phyloP scores from a whole-genome alignment of 495 filamentous ascomycete genomes.

The Penicillium arizonense region DNA sequence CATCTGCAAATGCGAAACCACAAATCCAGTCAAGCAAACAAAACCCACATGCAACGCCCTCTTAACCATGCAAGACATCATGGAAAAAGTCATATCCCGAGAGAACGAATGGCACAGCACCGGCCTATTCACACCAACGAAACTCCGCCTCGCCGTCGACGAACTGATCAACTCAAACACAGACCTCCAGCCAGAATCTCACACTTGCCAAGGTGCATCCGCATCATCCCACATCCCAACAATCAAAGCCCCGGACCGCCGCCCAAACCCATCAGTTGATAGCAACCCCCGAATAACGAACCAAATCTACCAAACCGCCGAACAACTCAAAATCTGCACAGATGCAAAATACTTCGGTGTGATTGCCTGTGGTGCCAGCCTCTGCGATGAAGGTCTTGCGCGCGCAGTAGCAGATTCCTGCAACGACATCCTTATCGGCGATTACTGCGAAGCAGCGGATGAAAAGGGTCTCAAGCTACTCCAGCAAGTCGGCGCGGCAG shows the following conservation, averaged over 20 bases:
- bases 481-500: constrained; percentile 16
- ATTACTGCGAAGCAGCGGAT: constrained; percentile 24
- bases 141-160: constrained; percentile 7
- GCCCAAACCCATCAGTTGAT: constrained; percentile 9
- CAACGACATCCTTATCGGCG: constrained; percentile 22
- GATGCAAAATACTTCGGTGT: constrained; percentile 22
- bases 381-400: constrained; percentile 13
- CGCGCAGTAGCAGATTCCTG: constrained; percentile 17
- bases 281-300: neutral
- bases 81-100: constrained; percentile 2
- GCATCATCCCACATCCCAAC: constrained; percentile 7
- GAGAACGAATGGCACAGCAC: constrained; percentile 9
- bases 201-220: constrained; percentile 6
- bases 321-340: constrained; percentile 19
- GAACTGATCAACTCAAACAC: constrained; percentile 13
- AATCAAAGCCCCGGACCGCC: constrained; percentile 19
- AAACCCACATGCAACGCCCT: constrained; percentile 1
- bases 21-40: neutral
- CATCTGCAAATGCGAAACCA: constrained; percentile 9
- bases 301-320: constrained; percentile 12
- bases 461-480: constrained; percentile 6
- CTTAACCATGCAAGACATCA: neutral
- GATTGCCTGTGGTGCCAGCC: constrained; percentile 7
- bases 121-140: constrained; percentile 5
- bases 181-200: constrained; percentile 6